Base-by-base conservation (phyloP, 805 yeast genomes). In the Starmerella apicola region DNA sequence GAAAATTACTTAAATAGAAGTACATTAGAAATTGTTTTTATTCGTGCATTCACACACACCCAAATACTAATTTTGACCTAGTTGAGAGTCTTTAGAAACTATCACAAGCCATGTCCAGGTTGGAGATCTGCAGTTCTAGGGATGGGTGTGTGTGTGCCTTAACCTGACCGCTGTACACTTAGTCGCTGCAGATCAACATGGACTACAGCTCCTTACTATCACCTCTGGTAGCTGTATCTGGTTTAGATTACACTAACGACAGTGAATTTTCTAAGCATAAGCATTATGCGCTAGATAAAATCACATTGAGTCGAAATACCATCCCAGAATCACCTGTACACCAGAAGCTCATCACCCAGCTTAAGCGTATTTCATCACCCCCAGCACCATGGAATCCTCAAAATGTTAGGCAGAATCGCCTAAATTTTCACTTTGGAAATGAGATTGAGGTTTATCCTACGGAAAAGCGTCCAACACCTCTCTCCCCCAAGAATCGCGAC, bases 401-500 rank as follows among this genome's bases (percentile, higher is more conserved):
- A 21, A 8, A 15, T 5, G 38, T 32, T 3, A 21, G 20, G 26
- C 10, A 21, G 8, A 39, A 40, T 19, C 34, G 42, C 3, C 12
- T 48, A 9, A 18, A 37, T 18, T 27, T 49, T 19, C 18, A 23
- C 17, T 42, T 44, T 18, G 15, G 40, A 20, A 32, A 42, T 21
- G 20, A n/a, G 6, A 32, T 34, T 12, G 20, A 34, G 6, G 18
- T 45, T 4, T 47, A 48, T 16, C 32, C 48, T 15, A 26, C 25
- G 15, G 26, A 32, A 27, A 41, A 35, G 22, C 26, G 35, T 33
- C 62, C 61, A 16, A 57, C 65, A 2, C 45, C 49, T 5, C 43
- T 63, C 9, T 71, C 77, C 0, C 76, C 78, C 2, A 58, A 63
- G 35, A 62, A 65, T 36, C 59, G 60, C n/a, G 57, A 58, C 3